Conservation (phyloP, 441 rosid species). For the Erodium moschatum region DNA sequence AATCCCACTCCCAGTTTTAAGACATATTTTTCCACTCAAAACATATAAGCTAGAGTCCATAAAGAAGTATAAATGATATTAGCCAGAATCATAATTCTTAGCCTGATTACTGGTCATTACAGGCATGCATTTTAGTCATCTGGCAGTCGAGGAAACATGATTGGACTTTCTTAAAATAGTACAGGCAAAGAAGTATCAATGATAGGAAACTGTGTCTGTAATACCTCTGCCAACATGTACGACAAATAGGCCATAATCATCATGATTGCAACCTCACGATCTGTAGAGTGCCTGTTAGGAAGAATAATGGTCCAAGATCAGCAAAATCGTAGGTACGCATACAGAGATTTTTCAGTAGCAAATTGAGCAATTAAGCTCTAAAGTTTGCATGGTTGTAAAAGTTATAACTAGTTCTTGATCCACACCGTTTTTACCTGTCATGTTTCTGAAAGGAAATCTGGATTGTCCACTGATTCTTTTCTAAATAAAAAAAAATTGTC, state of each 20-base stretch:
- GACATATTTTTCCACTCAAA: not conserved
- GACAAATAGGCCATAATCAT: slow-evolving; percentile 63
- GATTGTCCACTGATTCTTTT: not conserved
- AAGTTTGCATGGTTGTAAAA: not conserved
- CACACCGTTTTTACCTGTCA: not conserved
- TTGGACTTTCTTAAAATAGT: not conserved
- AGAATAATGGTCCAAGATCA: slow-evolving; percentile 15
- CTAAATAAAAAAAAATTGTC: not conserved
- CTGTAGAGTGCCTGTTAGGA: slow-evolving; percentile 55
- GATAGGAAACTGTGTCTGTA: not conserved
- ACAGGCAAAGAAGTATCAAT: not conserved
- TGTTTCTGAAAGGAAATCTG: not conserved
- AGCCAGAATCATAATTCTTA: not conserved
- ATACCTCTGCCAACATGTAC: slow-evolving; percentile 69
- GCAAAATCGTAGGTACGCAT: not conserved
- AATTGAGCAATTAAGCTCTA: not conserved
- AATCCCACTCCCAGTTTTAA: not conserved
- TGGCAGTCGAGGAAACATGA: not conserved
- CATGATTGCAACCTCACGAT: slow-evolving; percentile 64
- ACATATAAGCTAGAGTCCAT: not conserved
- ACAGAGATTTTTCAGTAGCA: not conserved
- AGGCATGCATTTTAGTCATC: not conserved
- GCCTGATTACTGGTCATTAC: not conserved
- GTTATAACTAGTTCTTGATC: not conserved
- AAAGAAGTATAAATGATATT: not conserved